A percentile compares a stretch with the other conserved stretches of the same genome.
phyloP scores from a whole-genome alignment of 768 basidiomycete species.

The Tephrocybe sp. region DNA sequence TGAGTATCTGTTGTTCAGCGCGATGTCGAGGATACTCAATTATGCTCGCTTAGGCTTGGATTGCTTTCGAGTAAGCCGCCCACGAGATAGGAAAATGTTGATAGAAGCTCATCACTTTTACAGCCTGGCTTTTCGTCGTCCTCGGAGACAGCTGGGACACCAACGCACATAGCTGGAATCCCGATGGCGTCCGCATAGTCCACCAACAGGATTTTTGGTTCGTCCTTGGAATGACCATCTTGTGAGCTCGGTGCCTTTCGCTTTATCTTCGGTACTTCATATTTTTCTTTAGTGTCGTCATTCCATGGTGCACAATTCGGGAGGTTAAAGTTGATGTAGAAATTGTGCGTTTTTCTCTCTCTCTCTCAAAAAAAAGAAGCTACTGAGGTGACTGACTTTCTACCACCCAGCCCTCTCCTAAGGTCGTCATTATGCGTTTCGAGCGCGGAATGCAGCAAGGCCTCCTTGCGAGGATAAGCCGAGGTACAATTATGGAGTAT shows the following conservation, averaged over 20 bases:
- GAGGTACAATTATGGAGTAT: constrained; percentile 76
- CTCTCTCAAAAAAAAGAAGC: neutral
- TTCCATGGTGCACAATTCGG: constrained; percentile 78
- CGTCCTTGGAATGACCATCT: constrained; percentile 67
- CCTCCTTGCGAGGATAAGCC: constrained; percentile 74
- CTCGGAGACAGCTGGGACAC: constrained; percentile 66
- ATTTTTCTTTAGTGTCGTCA: constrained; percentile 47
- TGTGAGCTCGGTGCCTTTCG: constrained; percentile 41
- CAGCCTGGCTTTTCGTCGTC: constrained; percentile 70
- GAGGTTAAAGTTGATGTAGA: constrained; percentile 78
- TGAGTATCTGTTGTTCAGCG: constrained; percentile 25
- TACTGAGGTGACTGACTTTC: constrained; percentile 3
- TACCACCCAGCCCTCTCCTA: constrained; percentile 65
- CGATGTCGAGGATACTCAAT: constrained; percentile 1
- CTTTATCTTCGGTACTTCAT: constrained; percentile 10
- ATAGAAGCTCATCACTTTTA: constrained; percentile 7
- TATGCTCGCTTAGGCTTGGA: constrained; percentile 36
- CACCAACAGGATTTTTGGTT: constrained; percentile 83
- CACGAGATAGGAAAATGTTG: constrained; percentile 2
- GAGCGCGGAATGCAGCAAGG: constrained; percentile 88
- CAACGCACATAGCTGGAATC: constrained; percentile 56
- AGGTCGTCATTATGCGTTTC: constrained; percentile 78
- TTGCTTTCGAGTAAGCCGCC: constrained; percentile 48
- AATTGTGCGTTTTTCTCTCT: constrained; percentile 47
- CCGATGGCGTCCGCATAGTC: constrained; percentile 55